A percentile compares a stretch with the other conserved stretches of the same genome.
Conservation (phyloP, 2,329 filamentous ascomycete genomes). For the Nannizziopsis barbatae region DNA sequence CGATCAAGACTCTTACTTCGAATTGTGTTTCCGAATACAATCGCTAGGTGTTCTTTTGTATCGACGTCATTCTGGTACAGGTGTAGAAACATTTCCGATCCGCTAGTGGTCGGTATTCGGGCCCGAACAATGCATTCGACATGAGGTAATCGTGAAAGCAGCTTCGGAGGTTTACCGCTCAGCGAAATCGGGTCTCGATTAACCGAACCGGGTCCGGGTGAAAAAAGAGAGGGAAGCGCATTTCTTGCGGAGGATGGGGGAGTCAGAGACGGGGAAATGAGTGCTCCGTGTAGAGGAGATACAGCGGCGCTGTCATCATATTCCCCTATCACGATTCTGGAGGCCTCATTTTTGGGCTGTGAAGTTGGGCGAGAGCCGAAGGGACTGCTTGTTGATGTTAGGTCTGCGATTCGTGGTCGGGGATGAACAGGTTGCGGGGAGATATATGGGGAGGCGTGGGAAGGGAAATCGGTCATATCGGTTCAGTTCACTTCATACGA, state of each 20-base stretch:
- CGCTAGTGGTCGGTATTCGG: slow-evolving; percentile 81
- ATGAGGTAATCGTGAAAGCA: slow-evolving; percentile 64
- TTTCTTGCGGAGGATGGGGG: slow-evolving; percentile 30
- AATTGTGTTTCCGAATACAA: slow-evolving; percentile 86
- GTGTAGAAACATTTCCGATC: slow-evolving; percentile 94
- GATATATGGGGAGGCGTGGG: slow-evolving; percentile 43
- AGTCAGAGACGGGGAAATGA: slow-evolving; percentile 44
- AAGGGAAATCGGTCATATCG: slow-evolving; percentile 45
- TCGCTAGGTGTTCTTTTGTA: slow-evolving; percentile 90
- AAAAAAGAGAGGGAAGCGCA: slow-evolving; percentile 21
- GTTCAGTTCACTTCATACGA: background rate
- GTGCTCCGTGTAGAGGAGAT: slow-evolving; percentile 40
- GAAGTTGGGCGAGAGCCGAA: slow-evolving; percentile 5
- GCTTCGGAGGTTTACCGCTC: slow-evolving; percentile 52
- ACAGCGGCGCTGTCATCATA: slow-evolving; percentile 23
- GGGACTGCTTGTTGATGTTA: slow-evolving; percentile 17
- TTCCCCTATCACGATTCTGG: slow-evolving; percentile 6
- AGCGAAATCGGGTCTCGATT: slow-evolving; percentile 17
- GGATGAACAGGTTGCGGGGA: slow-evolving; percentile 29
- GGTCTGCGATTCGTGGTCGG: slow-evolving; percentile 16
- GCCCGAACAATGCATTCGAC: slow-evolving; percentile 93
- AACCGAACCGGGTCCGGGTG: slow-evolving; percentile 18
- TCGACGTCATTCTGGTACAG: slow-evolving; percentile 88
- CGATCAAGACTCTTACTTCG: slow-evolving; percentile 52
- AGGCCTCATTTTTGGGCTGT: background rate